Base-by-base conservation (phyloP, 768 basidiomycete genomes). In the Dioszegia crocea region DNA sequence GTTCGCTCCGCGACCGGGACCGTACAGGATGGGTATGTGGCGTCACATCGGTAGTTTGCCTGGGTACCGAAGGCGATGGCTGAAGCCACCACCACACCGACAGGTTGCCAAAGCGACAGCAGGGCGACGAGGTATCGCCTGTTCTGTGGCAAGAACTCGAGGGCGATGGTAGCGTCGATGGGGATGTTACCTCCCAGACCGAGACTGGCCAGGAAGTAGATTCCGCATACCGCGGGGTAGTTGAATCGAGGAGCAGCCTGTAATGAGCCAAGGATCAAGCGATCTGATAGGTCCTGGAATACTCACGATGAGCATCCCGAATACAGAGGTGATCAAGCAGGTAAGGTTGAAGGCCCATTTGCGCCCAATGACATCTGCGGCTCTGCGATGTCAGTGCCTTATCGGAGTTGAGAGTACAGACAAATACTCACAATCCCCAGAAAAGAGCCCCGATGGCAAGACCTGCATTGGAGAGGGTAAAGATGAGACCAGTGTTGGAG, bases 61-160 rank as follows among this genome's bases (percentile, higher is more conserved):
- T 84, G 83, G 64, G 84, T 82, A 0, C 78, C 82, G 81, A 82
- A 85, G 9, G 82, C 81, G 36, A 85, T 77, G 30, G 81, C 68
- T 14, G 81, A 83, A 6, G 83, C 80, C n/a, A 81, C 68, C 4
- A 84, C 78, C 40, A 76, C 83, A 78, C 29, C 83, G 80, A 57
- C 80, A 46, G 57, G 83, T 77, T 72, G 69, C 56, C 43, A 71
- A 11, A 79, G 78, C 16, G 82, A 82, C 2, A 85, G 79, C 9
- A 83, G 76, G 3, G 79, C 31, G 39, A 84, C 83, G 77, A 74
- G 83, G 80, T 50, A 82, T 77, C 59, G 74, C n/a, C 68, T 51
- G 51, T 64, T 63, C 61, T 64, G 67, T 16, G 63, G 64, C 5
- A 70, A 62, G 44, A 74, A 66, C 45, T 74, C 76, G 53, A 75